These are phyloP conservation scores for Crassisporium funariophilum DNA, from an alignment of 768 basidiomycete genomes.

Conservation along the genomic window DNA sequence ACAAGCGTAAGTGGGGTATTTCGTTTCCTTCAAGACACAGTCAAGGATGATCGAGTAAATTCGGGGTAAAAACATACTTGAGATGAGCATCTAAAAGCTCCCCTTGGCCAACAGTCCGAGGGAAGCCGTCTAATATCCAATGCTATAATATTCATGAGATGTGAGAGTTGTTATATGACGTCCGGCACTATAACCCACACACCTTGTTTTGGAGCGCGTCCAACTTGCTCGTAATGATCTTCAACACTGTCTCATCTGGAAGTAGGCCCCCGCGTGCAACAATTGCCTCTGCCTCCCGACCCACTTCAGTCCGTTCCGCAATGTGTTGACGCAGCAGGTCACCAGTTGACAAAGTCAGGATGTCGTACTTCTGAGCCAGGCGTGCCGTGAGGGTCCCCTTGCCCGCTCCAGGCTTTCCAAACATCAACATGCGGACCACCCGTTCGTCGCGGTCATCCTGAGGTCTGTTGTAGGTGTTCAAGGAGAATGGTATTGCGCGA, in stretches of 20 bases:
- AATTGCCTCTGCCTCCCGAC: constrained; percentile 71
- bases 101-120: constrained; percentile 85
- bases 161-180: background rate
- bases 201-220: constrained; percentile 69
- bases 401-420: constrained; percentile 81
- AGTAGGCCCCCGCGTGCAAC: constrained; percentile 79
- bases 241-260: constrained; percentile 79
- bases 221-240: constrained; percentile 73
- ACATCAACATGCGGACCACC: constrained; percentile 68
- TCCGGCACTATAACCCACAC: constrained; percentile 10
- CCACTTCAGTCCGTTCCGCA: constrained; percentile 70
- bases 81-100: constrained; percentile 77
- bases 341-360: constrained; percentile 77
- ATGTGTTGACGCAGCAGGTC: constrained; percentile 88
- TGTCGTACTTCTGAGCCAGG: constrained; percentile 79
- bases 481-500: constrained; percentile 54
- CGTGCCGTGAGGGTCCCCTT: constrained; percentile 83
- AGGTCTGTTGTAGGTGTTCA: constrained; percentile 44
- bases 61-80: constrained; percentile 44
- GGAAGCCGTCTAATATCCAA: constrained; percentile 94
- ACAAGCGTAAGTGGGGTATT: constrained; percentile 74
- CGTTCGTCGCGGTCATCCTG: constrained; percentile 40
- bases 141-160: constrained; percentile 47
- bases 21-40: constrained; percentile 47
- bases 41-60: background rate